Evolutionary conservation across 1,284 basidiomycete genomes (phyloP), one percentile per base, ranked within the genome.

Genomic region (Abortiporus biennis): DNA sequence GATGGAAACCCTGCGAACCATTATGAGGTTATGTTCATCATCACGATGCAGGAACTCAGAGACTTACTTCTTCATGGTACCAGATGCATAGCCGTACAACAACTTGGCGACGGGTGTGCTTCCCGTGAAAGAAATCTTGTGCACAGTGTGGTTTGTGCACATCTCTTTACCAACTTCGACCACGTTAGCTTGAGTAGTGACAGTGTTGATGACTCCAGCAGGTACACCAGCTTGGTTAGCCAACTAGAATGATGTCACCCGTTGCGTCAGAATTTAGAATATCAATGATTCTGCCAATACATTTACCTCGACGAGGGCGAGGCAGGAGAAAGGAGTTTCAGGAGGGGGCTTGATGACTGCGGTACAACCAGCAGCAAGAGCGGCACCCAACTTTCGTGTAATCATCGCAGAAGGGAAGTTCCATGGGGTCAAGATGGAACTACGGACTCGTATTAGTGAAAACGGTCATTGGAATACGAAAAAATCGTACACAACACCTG

Each of bases 321-420:
- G 76, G 13, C 86, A 84, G 27, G 92, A 93, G 66, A 91, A 96
- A 0, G 96, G 96, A 0, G 96, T 94, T 66, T 99, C 95, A 1
- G 93, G 79, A 2, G 96, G 86, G 2, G 94, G 93, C 61, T 99
- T 99, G 64, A 98, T 82, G 42, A 99, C 94, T 1, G 83, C 76
- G 0, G 95, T 98, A 63, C 96, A 99, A 19, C 96, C 96, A 13
- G 93, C 93, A 6, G 93, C 91, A 13, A 99, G 78, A 12, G 92
- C 92, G 21, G 92, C 85, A 13, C 80, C 90, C 11, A 94, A 67
- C 62, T 95, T 95, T 16, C 92, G 83, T 0, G 88, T 89, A 36
- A 92, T 88, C 87, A 96, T 96, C 0, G 92, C 93, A 17, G 88
- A 92, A 5, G 92, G 92, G 68, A 96, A 95, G 64, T 94, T 93